Evolutionary conservation across 1,284 basidiomycete genomes (phyloP).

Genomic region (Dichomitus squalens): DNA sequence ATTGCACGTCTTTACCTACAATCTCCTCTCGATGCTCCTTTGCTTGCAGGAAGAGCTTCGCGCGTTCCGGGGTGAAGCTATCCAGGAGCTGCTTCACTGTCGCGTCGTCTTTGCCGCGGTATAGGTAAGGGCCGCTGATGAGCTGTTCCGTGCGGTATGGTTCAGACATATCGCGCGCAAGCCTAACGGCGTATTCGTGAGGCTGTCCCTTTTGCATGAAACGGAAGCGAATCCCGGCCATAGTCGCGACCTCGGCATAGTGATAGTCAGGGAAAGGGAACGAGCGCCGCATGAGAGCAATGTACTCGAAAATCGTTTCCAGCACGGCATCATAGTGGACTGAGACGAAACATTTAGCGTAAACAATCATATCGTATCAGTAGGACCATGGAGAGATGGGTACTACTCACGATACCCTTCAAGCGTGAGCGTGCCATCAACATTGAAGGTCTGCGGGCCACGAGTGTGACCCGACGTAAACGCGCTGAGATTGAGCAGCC

Average conservation of each 20-base stretch:
- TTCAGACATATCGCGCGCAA: slow-evolving; percentile 24
- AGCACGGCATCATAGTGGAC: slow-evolving; percentile 60
- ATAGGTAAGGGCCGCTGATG: slow-evolving; percentile 22
- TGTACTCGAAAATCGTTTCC: slow-evolving; percentile 59
- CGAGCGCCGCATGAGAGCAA: slow-evolving; percentile 51
- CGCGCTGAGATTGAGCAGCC: slow-evolving; percentile 60
- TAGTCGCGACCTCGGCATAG: slow-evolving; percentile 57
- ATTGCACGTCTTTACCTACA: slow-evolving; percentile 41
- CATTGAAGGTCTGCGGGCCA: slow-evolving; percentile 62
- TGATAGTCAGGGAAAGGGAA: slow-evolving; percentile 46
- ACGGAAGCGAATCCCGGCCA: slow-evolving; percentile 59
- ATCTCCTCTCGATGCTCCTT: slow-evolving; percentile 33
- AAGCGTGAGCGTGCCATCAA: slow-evolving; percentile 57
- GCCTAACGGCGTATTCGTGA: slow-evolving; percentile 25
- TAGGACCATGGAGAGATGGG: not conserved
- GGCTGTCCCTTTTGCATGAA: slow-evolving; percentile 56
- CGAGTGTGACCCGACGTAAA: slow-evolving; percentile 44
- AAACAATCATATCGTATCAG: not conserved
- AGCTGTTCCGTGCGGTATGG: slow-evolving; percentile 26
- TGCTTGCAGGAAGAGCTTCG: slow-evolving; percentile 48
- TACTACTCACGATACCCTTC: slow-evolving; percentile 54
- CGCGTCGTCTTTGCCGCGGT: slow-evolving; percentile 28
- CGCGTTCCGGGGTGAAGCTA: slow-evolving; percentile 38
- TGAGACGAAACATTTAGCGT: too few species aligned
- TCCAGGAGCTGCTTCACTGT: slow-evolving; percentile 21